A percentile compares a stretch with the other conserved stretches of the same genome.
Evolutionary conservation across 805 yeast species (phyloP).

Genomic region (Monosporozyma servazzii): DNA sequence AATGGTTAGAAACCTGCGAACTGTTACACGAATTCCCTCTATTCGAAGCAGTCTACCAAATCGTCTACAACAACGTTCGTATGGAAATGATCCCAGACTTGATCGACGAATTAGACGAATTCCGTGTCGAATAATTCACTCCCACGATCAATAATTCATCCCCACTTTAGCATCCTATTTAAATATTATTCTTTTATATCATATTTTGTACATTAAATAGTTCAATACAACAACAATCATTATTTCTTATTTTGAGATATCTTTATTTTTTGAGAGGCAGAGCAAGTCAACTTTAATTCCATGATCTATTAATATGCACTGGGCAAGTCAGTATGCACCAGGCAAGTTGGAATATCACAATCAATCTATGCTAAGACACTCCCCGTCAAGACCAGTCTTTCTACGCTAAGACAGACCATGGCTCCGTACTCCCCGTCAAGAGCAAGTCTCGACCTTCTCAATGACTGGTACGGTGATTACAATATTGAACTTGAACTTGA

Average conservation of each 20-base stretch:
- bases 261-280: background rate
- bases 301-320: no score
- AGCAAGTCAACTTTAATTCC: no score
- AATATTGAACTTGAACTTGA: no score
- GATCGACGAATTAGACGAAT: slow-evolving; percentile 39
- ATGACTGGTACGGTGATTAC: no score
- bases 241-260: no score
- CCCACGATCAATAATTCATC: background rate
- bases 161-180: background rate
- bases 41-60: slow-evolving; percentile 60
- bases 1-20: slow-evolving; percentile 46
- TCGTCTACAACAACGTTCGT: slow-evolving; percentile 64
- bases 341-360: no score
- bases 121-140: slow-evolving; percentile 4
- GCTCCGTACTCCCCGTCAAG: no score
- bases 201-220: background rate
- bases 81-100: slow-evolving; percentile 68
- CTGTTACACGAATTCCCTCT: slow-evolving; percentile 63
- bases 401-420: no score
- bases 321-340: no score
- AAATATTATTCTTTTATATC: background rate
- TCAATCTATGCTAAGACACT: no score
- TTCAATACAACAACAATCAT: background rate
- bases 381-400: no score
- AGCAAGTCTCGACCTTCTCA: no score